phyloP scores from a whole-genome alignment of 805 yeast genomes.

The Hanseniaspora occidentalis region DNA sequence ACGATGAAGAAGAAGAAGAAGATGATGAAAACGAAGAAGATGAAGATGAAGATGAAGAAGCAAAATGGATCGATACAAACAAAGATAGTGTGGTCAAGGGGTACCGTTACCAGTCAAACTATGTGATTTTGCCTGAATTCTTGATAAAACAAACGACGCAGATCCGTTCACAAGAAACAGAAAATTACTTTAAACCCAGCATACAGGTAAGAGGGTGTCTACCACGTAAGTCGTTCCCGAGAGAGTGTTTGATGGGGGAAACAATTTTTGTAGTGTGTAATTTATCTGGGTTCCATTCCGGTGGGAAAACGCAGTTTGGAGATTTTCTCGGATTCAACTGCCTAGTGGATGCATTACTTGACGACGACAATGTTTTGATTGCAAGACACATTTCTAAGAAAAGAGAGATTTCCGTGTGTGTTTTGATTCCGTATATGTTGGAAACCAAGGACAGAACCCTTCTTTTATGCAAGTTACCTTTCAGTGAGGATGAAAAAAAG shows the following conservation, averaged over 20 bases:
- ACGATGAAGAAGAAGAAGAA: constrained; percentile 10
- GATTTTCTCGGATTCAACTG: constrained; percentile 34
- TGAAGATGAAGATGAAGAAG: constrained; percentile 14
- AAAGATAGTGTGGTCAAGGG: constrained; percentile 40
- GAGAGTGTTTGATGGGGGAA: constrained; percentile 5
- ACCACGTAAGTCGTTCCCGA: neutral
- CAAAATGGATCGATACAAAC: constrained; percentile 18
- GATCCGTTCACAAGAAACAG: constrained; percentile 11
- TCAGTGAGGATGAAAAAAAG: constrained; percentile 58
- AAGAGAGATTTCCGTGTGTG: constrained; percentile 36
- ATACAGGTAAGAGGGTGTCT: neutral
- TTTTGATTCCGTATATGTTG: constrained; percentile 35
- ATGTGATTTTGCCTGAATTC: constrained; percentile 39
- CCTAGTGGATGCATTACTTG: constrained; percentile 40
- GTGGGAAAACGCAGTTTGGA: constrained; percentile 15
- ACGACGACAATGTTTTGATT: constrained; percentile 36
- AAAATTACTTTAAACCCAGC: constrained; percentile 2
- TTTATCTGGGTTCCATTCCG: constrained; percentile 9
- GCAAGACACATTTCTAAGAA: constrained; percentile 49
- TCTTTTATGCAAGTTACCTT: constrained; percentile 48
- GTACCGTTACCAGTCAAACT: constrained; percentile 51
- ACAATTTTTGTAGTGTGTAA: constrained; percentile 4
- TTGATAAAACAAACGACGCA: constrained; percentile 22
- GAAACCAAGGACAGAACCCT: constrained; percentile 27
- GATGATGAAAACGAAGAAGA: constrained; percentile 18